Evolutionary conservation across 805 yeast genomes (phyloP).

Genomic region (Metschnikowia kunwiensis): DNA sequence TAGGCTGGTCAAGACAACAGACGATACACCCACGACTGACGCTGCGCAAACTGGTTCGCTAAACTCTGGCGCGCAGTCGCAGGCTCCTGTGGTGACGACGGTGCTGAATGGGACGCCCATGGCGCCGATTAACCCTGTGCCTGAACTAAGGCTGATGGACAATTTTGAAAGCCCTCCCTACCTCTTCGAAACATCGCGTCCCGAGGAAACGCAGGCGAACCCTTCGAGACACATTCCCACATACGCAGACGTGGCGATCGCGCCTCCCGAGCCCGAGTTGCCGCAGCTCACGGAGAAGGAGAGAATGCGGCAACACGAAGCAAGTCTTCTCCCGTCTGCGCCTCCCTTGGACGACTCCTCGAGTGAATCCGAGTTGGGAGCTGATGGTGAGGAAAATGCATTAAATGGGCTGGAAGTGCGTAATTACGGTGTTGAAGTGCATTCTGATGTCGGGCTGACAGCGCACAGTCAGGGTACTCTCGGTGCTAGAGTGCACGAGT

Average conservation of each 20-base stretch:
- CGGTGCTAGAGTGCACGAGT: slow-evolving; percentile 5
- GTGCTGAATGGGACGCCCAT: neutral
- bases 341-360: slow-evolving; percentile 30
- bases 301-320: slow-evolving; percentile 49
- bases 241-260: slow-evolving; percentile 22
- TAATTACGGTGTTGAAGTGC: no score
- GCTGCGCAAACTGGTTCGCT: slow-evolving; percentile 1
- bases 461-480: neutral
- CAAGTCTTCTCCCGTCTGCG: slow-evolving; percentile 61
- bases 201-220: slow-evolving; percentile 3
- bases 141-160: slow-evolving; percentile 14
- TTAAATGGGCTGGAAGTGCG: neutral
- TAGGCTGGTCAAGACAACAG: slow-evolving; percentile 34
- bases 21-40: slow-evolving; percentile 1
- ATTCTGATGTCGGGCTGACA: neutral
- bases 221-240: slow-evolving; percentile 19
- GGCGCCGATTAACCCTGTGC: slow-evolving; percentile 9
- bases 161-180: slow-evolving; percentile 32
- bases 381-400: neutral
- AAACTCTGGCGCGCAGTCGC: neutral
- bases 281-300: slow-evolving; percentile 55
- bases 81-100: slow-evolving; percentile 1
- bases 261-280: slow-evolving; percentile 14
- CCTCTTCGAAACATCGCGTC: slow-evolving; percentile 2
- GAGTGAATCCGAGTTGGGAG: slow-evolving; percentile 11